phyloP scores from a whole-genome alignment of 2,329 filamentous ascomycete species.

The Clonostachys sp. region DNA sequence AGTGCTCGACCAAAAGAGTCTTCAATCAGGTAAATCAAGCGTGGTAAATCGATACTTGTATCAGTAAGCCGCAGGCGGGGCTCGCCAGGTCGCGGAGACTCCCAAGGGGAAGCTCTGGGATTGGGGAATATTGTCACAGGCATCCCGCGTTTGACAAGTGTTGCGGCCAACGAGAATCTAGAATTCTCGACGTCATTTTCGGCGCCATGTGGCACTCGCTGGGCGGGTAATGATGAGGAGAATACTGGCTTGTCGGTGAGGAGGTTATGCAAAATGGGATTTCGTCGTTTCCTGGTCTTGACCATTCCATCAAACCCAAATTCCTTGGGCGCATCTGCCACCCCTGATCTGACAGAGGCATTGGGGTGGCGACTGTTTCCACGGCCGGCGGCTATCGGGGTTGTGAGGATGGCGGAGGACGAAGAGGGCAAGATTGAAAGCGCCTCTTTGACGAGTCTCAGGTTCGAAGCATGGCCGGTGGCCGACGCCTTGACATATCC shows the following conservation, averaged over 20 bases:
- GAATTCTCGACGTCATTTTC: constrained; percentile 9
- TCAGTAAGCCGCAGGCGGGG: constrained; percentile 70
- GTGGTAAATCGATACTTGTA: constrained; percentile 74
- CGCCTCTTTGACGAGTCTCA: constrained; percentile 65
- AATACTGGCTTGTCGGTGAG: constrained; percentile 91
- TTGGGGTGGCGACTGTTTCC: constrained; percentile 15
- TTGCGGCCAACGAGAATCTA: constrained; percentile 44
- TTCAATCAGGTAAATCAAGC: constrained; percentile 83
- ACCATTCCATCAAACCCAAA: constrained; percentile 43
- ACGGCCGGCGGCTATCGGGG: constrained; percentile 73
- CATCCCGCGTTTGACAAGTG: constrained; percentile 87
- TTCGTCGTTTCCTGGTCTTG: constrained; percentile 54
- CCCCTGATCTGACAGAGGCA: neutral
- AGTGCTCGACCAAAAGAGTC: constrained; percentile 87
- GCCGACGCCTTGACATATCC: constrained; percentile 16
- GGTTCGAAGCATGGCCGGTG: constrained; percentile 59
- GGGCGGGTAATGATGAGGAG: constrained; percentile 82
- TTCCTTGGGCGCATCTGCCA: constrained; percentile 30
- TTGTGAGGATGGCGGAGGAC: constrained; percentile 85
- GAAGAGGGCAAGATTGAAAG: constrained; percentile 75
- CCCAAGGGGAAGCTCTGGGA: constrained; percentile 66
- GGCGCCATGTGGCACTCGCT: constrained; percentile 48
- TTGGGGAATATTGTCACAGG: constrained; percentile 80
- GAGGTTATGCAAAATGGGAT: constrained; percentile 91
- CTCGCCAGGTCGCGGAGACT: constrained; percentile 52